Percentiles rank a stretch among this genome's conserved stretches.
Evolutionary conservation across 495 filamentous ascomycete species (phyloP).

Genomic region (Cudoniella acicularis): DNA sequence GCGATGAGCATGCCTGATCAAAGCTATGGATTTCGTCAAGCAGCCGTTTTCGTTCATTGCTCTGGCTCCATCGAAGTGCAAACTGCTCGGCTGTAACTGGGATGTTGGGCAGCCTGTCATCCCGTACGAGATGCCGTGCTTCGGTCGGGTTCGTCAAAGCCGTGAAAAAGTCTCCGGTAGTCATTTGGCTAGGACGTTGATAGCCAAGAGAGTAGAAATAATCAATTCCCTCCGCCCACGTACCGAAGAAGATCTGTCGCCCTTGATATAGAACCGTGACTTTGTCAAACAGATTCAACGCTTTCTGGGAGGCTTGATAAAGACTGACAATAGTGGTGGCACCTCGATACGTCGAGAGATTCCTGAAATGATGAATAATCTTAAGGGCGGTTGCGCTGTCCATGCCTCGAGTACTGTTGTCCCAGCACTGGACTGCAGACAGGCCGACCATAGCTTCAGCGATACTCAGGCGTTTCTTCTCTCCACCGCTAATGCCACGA

Average conservation of each 20-base stretch:
- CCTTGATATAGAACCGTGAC: slow-evolving; percentile 66
- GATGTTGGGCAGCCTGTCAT: slow-evolving; percentile 57
- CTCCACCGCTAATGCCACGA: slow-evolving; percentile 67
- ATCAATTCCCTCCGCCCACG: slow-evolving; percentile 47
- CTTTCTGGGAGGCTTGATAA: slow-evolving; percentile 64
- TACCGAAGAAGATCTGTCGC: slow-evolving; percentile 59
- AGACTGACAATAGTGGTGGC: slow-evolving; percentile 60
- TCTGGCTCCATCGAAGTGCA: slow-evolving; percentile 37
- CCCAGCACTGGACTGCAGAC: slow-evolving; percentile 58
- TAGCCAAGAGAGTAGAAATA: slow-evolving; percentile 67
- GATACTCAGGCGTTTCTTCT: slow-evolving; percentile 69
- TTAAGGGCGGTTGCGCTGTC: slow-evolving; percentile 65
- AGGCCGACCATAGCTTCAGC: slow-evolving; percentile 62
- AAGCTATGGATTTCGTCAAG: slow-evolving; percentile 62
- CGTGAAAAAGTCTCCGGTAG: slow-evolving; percentile 65
- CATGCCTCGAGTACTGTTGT: slow-evolving; percentile 65
- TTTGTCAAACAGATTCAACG: slow-evolving; percentile 69
- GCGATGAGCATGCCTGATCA: slow-evolving; percentile 62
- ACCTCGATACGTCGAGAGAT: slow-evolving; percentile 58
- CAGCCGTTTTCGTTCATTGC: slow-evolving; percentile 57
- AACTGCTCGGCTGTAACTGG: slow-evolving; percentile 60
- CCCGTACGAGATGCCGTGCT: slow-evolving; percentile 48
- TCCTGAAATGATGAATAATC: slow-evolving; percentile 60
- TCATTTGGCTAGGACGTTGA: slow-evolving; percentile 55
- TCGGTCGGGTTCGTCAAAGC: slow-evolving; percentile 48